These are phyloP conservation scores for Starmerella etchellsii DNA, from an alignment of 805 yeast genomes.

Conservation along the genomic window DNA sequence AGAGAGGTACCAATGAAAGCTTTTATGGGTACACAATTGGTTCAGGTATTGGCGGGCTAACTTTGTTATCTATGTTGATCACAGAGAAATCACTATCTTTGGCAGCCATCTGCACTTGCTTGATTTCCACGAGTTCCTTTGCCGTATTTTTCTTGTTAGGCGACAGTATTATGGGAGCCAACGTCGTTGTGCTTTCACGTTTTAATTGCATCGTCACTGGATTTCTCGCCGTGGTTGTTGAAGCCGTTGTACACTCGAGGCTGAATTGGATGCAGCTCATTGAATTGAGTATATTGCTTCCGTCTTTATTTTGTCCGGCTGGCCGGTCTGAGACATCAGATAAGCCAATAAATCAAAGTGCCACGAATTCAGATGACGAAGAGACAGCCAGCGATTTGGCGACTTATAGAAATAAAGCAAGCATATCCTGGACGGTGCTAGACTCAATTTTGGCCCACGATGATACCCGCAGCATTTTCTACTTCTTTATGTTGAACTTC, in stretches of 20 bases:
- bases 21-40: neutral
- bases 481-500: constrained; percentile 71
- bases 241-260: constrained; percentile 3
- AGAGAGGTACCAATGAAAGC: neutral
- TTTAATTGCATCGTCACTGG: constrained; percentile 8
- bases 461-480: constrained; percentile 81
- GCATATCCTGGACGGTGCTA: constrained; percentile 21
- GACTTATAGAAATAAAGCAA: neutral
- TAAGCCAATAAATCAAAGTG: neutral
- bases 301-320: constrained; percentile 1
- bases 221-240: constrained; percentile 4
- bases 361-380: neutral
- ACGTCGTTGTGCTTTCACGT: constrained; percentile 2
- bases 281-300: constrained; percentile 2
- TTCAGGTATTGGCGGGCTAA: neutral
- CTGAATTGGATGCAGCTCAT: neutral
- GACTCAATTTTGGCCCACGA: constrained; percentile 35
- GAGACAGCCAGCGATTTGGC: neutral
- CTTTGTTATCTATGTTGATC: neutral
- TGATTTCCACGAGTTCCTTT: constrained; percentile 7
- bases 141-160: constrained; percentile 10
- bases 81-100: neutral
- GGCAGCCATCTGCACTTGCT: neutral
- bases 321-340: neutral
- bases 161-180: neutral